Evolutionary conservation across 2,329 filamentous ascomycete species (phyloP), one percentile per base, ranked within the genome.

Genomic region (Penicillium sp.): DNA sequence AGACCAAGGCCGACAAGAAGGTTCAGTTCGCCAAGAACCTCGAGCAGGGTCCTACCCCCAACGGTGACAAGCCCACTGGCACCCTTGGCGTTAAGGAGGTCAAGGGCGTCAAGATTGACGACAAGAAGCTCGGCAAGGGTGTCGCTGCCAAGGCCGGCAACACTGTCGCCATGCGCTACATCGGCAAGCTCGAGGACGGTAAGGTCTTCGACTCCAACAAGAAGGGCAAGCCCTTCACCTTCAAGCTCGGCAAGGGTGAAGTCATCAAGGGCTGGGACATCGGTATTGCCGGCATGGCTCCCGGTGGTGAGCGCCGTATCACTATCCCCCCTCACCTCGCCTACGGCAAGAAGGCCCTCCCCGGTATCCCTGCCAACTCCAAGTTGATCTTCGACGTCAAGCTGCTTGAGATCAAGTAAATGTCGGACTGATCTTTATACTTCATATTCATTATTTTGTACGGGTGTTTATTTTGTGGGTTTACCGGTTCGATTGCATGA

Each of bases 241-340:
- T 98, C 87, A 96, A 94, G 84, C 88, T 96, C 63, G 96, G 95
- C 70, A 87, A 89, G 76, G 93, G 93, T 64, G 92, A 98, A 79
- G 96, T 99, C 73, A 99, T 99, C 84, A 95, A 96, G 86, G 95
- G 95, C 70, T 98, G 95, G 96, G 96, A 99, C 78, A 87, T 98
- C 67, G 95, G 95, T 80, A 83, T 99, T 70, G 84, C 86, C 69
- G 96, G 96, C 80, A 97, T 99, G 92, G 84, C 89, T 70, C 89
- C 93, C 69, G 95, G 95, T 73, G 93, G 92, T 72, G 96, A 99
- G 85, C 92, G 95, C 73, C 89, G 95, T 70, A 85, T 99, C 73
- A 93, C 88, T 65, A 93, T 99, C 73, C 96, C 96, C 52, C 84
- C 95, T 52, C 82, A 89, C 72, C 87, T 94, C 61, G 96, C 90